A percentile compares a stretch with the other conserved stretches of the same genome.
Evolutionary conservation across 768 basidiomycete genomes (phyloP).

Genomic region (Suillus discolor): DNA sequence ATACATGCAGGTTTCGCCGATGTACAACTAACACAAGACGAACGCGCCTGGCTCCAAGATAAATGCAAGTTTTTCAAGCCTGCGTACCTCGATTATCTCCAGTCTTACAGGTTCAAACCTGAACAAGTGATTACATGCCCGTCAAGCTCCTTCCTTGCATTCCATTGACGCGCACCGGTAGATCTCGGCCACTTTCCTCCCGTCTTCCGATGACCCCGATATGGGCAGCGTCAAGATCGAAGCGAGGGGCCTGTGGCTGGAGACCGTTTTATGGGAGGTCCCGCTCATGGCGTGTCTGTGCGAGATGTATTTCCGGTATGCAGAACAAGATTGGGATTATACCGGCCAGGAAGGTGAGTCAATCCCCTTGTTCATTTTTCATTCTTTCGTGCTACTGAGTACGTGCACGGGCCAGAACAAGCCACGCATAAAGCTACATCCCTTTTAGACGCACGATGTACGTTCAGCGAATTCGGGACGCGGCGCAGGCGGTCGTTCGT

Average conservation of each 20-base stretch:
- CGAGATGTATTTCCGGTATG: constrained; percentile 82
- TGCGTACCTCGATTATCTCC: constrained; percentile 78
- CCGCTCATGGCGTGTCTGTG: constrained; percentile 92
- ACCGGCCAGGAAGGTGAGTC: constrained; percentile 74
- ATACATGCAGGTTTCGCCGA: constrained; percentile 62
- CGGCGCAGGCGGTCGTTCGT: constrained; percentile 74
- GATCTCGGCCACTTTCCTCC: constrained; percentile 65
- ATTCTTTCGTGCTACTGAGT: neutral
- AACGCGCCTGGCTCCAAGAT: constrained; percentile 65
- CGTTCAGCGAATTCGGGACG: constrained; percentile 87
- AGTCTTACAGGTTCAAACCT: constrained; percentile 69
- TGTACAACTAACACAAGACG: constrained; percentile 59
- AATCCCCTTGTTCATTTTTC: neutral
- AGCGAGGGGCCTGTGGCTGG: constrained; percentile 71
- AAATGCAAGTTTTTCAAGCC: constrained; percentile 75
- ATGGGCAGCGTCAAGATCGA: constrained; percentile 74
- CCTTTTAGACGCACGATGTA: constrained; percentile 65
- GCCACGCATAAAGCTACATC: constrained; percentile 73
- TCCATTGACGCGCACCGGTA: constrained; percentile 33
- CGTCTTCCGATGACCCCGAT: constrained; percentile 49
- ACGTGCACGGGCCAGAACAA: constrained; percentile 45
- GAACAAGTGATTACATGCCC: constrained; percentile 30
- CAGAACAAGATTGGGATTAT: constrained; percentile 81
- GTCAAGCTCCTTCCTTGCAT: neutral
- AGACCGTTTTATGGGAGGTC: constrained; percentile 94